Conservation (phyloP, 495 filamentous ascomycete genomes). For the Viridothelium virens region DNA sequence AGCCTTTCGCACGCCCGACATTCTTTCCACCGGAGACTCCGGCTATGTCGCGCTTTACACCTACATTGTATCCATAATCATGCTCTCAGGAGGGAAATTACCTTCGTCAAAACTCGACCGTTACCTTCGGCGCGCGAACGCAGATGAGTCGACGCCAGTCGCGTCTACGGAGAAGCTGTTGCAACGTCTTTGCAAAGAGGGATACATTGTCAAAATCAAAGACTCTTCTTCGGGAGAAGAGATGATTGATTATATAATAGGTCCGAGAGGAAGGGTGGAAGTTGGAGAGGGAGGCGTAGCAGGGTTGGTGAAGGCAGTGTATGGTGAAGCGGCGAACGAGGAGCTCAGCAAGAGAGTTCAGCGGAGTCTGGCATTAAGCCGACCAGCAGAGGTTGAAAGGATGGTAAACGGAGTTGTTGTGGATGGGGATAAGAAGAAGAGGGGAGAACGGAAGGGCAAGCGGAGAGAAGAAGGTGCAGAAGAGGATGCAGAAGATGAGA, state of each 20-base stretch:
- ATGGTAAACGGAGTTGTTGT: background rate
- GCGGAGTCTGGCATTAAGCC: conserved; percentile 30
- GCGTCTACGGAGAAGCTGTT: conserved; percentile 59
- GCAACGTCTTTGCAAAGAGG: conserved; percentile 66
- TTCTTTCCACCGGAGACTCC: conserved; percentile 68
- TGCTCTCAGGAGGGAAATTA: conserved; percentile 60
- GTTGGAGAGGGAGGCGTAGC: conserved; percentile 66
- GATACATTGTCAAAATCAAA: conserved; percentile 68
- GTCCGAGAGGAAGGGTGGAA: conserved; percentile 79
- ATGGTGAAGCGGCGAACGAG: conserved; percentile 28
- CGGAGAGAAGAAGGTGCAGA: conserved; percentile 20
- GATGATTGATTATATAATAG: conserved; percentile 65
- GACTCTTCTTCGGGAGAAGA: conserved; percentile 47
- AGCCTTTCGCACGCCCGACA: conserved; percentile 52
- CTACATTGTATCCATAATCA: conserved; percentile 68
- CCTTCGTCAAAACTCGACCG: conserved; percentile 51
- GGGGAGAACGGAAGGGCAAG: conserved; percentile 15
- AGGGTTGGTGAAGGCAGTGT: conserved; percentile 58
- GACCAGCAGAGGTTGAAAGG: conserved; percentile 15
- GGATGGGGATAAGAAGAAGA: conserved; percentile 17
- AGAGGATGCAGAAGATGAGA: conserved; percentile 19
- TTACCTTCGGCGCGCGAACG: conserved; percentile 68
- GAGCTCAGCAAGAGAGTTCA: conserved; percentile 34
- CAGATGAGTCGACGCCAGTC: conserved; percentile 62
- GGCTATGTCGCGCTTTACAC: conserved; percentile 75